Evolutionary conservation across 2,329 filamentous ascomycete genomes (phyloP).

Genomic region (Diatrype stigma): DNA sequence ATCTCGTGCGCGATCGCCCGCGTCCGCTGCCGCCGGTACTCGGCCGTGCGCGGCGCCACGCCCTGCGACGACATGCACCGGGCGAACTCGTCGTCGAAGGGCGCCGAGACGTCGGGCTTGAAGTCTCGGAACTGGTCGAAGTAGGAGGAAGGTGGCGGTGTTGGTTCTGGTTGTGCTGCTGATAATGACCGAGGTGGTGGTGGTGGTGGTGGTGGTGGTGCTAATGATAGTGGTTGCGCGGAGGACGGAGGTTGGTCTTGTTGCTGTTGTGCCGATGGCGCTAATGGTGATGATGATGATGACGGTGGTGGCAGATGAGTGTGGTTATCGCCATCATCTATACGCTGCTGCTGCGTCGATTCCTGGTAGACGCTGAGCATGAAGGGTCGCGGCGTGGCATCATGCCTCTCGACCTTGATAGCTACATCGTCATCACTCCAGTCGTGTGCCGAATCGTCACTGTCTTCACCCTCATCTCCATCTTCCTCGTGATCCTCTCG

Average conservation of each 20-base stretch:
- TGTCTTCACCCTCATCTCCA: background rate
- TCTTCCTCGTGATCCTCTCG: background rate
- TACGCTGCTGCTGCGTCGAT: too few relatives aligned
- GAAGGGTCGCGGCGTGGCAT: background rate
- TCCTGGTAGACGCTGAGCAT: background rate
- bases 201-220: background rate
- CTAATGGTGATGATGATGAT: too few relatives aligned
- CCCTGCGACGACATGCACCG: conserved; percentile 24
- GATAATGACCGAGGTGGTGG: conserved; percentile 1
- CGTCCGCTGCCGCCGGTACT: conserved; percentile 12
- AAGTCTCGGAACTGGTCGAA: conserved; percentile 21
- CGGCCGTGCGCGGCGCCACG: conserved; percentile 5
- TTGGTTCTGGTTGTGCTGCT: too few relatives aligned
- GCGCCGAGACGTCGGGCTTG: conserved; percentile 12
- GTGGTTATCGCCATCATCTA: too few relatives aligned
- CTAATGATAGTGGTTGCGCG: background rate
- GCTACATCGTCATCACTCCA: background rate
- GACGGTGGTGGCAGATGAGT: too few relatives aligned
- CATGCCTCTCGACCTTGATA: background rate
- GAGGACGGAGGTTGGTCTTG: background rate
- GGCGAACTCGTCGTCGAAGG: conserved; percentile 22
- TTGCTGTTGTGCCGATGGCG: background rate
- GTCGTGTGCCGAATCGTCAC: background rate
- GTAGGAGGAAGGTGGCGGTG: conserved; percentile 18
- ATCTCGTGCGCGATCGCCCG: conserved; percentile 14